Evolutionary conservation across 2,329 filamentous ascomycete genomes (phyloP).

Genomic region (Davidsoniella neocaledoniae): DNA sequence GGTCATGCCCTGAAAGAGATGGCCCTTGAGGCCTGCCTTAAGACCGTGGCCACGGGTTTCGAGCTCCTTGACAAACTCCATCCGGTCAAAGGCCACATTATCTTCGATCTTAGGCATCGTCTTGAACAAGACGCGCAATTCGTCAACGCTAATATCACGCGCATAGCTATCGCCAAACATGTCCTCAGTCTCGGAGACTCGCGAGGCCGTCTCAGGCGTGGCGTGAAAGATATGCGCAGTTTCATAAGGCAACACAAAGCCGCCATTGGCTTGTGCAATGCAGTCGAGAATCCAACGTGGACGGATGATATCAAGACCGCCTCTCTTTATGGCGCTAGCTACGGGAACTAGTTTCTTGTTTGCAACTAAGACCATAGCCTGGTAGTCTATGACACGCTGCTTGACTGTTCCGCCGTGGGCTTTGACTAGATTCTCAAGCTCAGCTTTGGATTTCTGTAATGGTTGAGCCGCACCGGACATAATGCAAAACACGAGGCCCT

Average conservation of each 20-base stretch:
- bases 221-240: constrained; percentile 52
- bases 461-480: constrained; percentile 59
- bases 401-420: constrained; percentile 65
- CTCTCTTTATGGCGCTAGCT: constrained; percentile 61
- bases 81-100: constrained; percentile 24
- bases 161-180: constrained; percentile 69
- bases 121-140: constrained; percentile 37
- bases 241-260: constrained; percentile 46
- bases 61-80: constrained; percentile 34
- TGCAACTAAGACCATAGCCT: constrained; percentile 52
- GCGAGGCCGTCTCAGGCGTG: constrained; percentile 37
- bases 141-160: constrained; percentile 45
- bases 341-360: constrained; percentile 72
- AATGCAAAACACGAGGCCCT: constrained; percentile 64
- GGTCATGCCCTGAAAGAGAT: constrained; percentile 33
- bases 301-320: constrained; percentile 53
- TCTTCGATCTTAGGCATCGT: constrained; percentile 34
- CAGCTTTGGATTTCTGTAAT: constrained; percentile 55
- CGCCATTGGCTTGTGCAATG: constrained; percentile 38
- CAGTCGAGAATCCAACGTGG: constrained; percentile 77
- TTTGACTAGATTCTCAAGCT: constrained; percentile 69
- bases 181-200: constrained; percentile 45
- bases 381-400: constrained; percentile 43
- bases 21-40: constrained; percentile 27
- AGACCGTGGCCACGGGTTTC: constrained; percentile 38